Base-by-base conservation (phyloP, 2,329 filamentous ascomycete species). In the Chaetomium strumarium region DNA sequence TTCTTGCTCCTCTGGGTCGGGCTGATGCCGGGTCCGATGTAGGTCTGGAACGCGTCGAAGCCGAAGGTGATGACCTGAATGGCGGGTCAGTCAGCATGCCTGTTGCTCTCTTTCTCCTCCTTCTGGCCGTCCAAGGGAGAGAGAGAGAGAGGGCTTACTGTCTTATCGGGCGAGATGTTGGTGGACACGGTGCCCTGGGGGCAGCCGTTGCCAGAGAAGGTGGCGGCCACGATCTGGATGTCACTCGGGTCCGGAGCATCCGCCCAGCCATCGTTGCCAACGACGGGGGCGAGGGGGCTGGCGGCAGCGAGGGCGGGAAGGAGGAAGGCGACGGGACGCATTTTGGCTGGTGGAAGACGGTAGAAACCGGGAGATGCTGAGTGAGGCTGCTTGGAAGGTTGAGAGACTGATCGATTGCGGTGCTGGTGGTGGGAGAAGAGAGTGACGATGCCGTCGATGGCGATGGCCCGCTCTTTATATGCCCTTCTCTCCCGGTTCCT, bases 1-100 rank as follows among this genome's bases (percentile, higher is more conserved):
- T 75, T 75, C 70, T 75, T 75, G 61, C 67, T 69, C 59, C 64
- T 66, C 55, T 72, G 68, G 14, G 66, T 54, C 2, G 62, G 56
- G 49, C 53, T 52, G 43, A 66, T 69, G 43, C 67, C 70, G n/a
- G 71, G 72, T 2, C 72, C 72, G 52, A 73, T 75, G 63, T 72
- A 75, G 48, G 72, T 73, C 64, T 75, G 72, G 67, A 75, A 75
- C 45, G 60, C 56, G 57, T 75, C 72, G 58, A 75, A 75, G 53
- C 72, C 72, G 52, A 75, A 74, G 46, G 72, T 75, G 62, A 75
- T 68, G 59, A 75, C 64, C 70, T 72, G 37, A 30, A 16, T 10
- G 7, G 11, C 8, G 33, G 3, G 33, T 34, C 13, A 39, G 53
- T 55, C 45, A 58, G 51, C 30, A 36, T 55, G 34, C 31, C 29